phyloP scores from a whole-genome alignment of 305 asterid species.

The Galium porrigens region DNA sequence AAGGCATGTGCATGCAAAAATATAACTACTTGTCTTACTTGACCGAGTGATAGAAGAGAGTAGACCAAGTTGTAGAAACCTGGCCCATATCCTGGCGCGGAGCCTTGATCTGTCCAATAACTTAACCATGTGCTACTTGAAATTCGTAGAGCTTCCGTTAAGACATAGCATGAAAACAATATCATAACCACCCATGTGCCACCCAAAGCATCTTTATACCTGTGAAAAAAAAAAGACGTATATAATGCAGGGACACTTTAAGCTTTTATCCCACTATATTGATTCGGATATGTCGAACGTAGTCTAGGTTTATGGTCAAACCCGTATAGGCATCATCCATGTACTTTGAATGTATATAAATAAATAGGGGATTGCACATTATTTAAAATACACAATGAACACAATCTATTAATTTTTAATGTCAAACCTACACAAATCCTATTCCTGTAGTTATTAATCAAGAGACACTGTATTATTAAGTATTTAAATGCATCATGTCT shows the following conservation, averaged over 20 bases:
- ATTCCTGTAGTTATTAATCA: neutral
- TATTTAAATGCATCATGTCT: neutral
- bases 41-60: slow-evolving; percentile 63
- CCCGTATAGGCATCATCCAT: neutral
- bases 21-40: slow-evolving; percentile 36
- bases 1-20: slow-evolving; percentile 5
- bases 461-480: neutral
- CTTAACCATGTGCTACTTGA: slow-evolving; percentile 93
- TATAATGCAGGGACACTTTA: neutral
- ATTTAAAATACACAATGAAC: neutral
- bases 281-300: neutral
- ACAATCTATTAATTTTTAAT: neutral
- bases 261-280: neutral
- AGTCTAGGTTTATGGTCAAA: neutral
- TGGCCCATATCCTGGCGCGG: slow-evolving; percentile 32
- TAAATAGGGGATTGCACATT: neutral
- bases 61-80: slow-evolving; percentile 63
- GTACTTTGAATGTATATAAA: neutral
- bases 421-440: neutral
- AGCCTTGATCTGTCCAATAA: slow-evolving; percentile 67
- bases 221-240: slow-evolving; percentile 18
- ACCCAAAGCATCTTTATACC: slow-evolving; percentile 92
- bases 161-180: slow-evolving; percentile 52
- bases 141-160: slow-evolving; percentile 58
- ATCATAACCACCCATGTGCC: slow-evolving; percentile 86